These are phyloP conservation scores for Neofusicoccum parvum DNA, from an alignment of 2,329 filamentous ascomycete genomes.

Conservation along the genomic window DNA sequence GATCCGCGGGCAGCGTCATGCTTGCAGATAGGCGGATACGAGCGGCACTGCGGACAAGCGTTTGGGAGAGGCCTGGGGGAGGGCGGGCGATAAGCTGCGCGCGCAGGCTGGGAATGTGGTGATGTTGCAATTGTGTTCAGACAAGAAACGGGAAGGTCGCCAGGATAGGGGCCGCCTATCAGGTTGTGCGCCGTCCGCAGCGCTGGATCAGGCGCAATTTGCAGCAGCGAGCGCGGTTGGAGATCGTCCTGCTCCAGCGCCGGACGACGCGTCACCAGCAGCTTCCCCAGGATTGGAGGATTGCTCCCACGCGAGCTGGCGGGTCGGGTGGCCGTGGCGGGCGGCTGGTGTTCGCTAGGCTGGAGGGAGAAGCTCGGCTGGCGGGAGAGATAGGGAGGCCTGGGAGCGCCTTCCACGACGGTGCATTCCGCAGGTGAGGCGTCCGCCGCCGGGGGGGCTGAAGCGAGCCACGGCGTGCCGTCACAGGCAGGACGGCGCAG, in stretches of 20 bases:
- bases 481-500: too few species aligned
- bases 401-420: not conserved
- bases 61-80: too few species aligned
- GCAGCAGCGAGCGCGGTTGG: not conserved
- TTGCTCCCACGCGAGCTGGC: not conserved
- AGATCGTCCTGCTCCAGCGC: not conserved
- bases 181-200: slow-evolving; percentile 7
- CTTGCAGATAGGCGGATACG: slow-evolving; percentile 4
- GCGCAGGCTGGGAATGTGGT: not conserved
- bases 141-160: slow-evolving; percentile 19
- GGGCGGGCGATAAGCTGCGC: not conserved
- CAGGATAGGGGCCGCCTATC: slow-evolving; percentile 1
- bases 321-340: not conserved
- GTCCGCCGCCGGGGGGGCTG: too few species aligned
- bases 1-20: slow-evolving; percentile 3
- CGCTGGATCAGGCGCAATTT: not conserved
- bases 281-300: slow-evolving; percentile 11
- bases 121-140: slow-evolving; percentile 10
- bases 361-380: not conserved
- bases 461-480: too few species aligned
- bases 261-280: not conserved
- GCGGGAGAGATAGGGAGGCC: not conserved
- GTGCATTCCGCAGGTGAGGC: not conserved
- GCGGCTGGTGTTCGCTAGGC: not conserved
- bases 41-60: not conserved